These are phyloP conservation scores for Dictyophora rubrovolvata DNA, from an alignment of 768 basidiomycete genomes.

Conservation along the genomic window DNA sequence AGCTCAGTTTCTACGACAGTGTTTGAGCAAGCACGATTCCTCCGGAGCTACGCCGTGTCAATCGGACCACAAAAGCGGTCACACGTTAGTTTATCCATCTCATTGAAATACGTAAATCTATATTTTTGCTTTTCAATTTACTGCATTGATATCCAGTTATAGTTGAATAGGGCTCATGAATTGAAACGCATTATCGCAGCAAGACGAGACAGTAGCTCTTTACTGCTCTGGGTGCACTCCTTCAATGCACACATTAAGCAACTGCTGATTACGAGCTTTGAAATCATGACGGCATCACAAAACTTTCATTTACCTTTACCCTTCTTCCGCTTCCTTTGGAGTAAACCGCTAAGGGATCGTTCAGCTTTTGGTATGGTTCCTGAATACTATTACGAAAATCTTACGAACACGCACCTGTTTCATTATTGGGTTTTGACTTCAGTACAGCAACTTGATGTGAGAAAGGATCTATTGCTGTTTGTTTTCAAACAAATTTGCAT, in stretches of 20 bases:
- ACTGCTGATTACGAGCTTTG: no score
- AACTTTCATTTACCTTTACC: background rate
- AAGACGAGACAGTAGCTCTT: background rate
- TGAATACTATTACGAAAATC: background rate
- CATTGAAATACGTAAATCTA: background rate
- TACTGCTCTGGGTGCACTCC: background rate
- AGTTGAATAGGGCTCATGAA: background rate
- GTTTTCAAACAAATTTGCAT: conserved; percentile 33
- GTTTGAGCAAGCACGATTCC: background rate
- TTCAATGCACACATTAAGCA: background rate
- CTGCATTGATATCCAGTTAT: background rate
- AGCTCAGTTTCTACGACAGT: background rate
- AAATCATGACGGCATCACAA: background rate
- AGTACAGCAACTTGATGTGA: conserved; percentile 56
- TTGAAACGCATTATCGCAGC: background rate
- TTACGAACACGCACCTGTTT: background rate
- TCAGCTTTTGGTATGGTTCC: conserved; percentile 1
- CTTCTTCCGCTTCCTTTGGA: background rate
- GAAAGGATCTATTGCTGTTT: conserved; percentile 38
- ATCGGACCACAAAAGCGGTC: background rate
- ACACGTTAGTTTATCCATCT: background rate
- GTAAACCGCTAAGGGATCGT: background rate
- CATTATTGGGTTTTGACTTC: background rate
- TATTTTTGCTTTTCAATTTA: background rate
- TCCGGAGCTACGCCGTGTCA: background rate